Percentiles rank a stretch among this genome's conserved stretches.
phyloP scores from a whole-genome alignment of 768 basidiomycete genomes.

The Leccinum imitatum region DNA sequence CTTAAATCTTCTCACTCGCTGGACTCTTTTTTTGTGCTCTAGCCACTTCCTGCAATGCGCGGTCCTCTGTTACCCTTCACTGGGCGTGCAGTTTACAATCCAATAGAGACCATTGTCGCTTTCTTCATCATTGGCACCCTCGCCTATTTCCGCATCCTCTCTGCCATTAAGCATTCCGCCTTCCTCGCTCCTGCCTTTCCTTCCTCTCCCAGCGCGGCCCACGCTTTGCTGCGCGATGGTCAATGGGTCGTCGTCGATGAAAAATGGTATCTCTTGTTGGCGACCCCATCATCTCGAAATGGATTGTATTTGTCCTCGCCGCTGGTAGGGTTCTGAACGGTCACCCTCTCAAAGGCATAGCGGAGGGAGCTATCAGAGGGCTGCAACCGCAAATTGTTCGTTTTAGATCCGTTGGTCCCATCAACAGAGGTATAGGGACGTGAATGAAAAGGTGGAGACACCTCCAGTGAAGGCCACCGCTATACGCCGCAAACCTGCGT shows the following conservation, averaged over 20 bases:
- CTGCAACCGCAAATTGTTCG: conserved; percentile 32
- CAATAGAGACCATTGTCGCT: conserved; percentile 88
- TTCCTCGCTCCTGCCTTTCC: conserved; percentile 63
- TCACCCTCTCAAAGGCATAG: conserved; percentile 86
- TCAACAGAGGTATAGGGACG: conserved; percentile 20
- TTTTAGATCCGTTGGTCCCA: conserved; percentile 26
- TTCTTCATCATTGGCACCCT: conserved; percentile 89
- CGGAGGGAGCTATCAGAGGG: conserved; percentile 46
- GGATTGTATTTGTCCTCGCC: conserved; percentile 87
- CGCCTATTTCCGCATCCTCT: conserved; percentile 92
- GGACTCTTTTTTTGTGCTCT: not conserved
- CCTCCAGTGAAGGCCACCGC: conserved; percentile 12
- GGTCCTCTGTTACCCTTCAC: conserved; percentile 67
- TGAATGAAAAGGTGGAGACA: conserved; percentile 21
- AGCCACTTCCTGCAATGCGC: conserved; percentile 41
- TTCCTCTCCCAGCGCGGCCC: conserved; percentile 50
- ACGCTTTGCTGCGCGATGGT: conserved; percentile 50
- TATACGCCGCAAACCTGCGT: conserved; percentile 22
- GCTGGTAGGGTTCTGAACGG: conserved; percentile 90
- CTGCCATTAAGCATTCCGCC: conserved; percentile 84
- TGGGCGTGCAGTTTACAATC: conserved; percentile 68
- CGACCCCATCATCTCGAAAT: conserved; percentile 91
- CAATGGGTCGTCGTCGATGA: conserved; percentile 68
- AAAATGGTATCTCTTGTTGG: conserved; percentile 73
- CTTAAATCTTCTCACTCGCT: not conserved